Percentiles rank a stretch among this genome's conserved stretches.
Conservation (phyloP, 768 basidiomycete species). For the Favolaschia claudopus region DNA sequence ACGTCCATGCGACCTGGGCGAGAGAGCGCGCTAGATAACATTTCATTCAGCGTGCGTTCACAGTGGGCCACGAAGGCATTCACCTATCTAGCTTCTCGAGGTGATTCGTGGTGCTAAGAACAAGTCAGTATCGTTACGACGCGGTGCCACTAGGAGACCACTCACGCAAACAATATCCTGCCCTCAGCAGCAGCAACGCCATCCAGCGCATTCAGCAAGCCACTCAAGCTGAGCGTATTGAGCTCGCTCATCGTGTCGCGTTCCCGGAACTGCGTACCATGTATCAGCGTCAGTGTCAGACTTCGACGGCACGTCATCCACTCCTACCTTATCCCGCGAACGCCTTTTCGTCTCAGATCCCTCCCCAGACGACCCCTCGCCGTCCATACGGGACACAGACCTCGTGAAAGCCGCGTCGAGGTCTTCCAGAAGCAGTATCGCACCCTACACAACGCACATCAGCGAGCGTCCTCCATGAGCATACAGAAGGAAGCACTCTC, state of each 20-base stretch:
- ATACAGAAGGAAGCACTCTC: neutral
- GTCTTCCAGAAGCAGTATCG: slow-evolving; percentile 90
- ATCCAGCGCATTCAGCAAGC: slow-evolving; percentile 84
- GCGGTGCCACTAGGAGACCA: slow-evolving; percentile 24
- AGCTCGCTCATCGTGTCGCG: slow-evolving; percentile 73
- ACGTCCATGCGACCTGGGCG: slow-evolving; percentile 94
- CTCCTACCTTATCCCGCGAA: slow-evolving; percentile 20
- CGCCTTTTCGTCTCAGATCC: slow-evolving; percentile 25
- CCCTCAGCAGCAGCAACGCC: slow-evolving; percentile 90
- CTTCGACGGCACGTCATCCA: neutral
- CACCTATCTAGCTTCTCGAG: slow-evolving; percentile 90
- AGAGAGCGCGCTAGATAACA: slow-evolving; percentile 89
- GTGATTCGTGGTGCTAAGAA: slow-evolving; percentile 82
- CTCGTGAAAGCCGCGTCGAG: slow-evolving; percentile 90
- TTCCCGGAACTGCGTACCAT: slow-evolving; percentile 52
- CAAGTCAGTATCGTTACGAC: neutral
- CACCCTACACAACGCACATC: slow-evolving; percentile 38
- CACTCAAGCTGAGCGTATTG: slow-evolving; percentile 83
- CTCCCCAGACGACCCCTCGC: slow-evolving; percentile 35
- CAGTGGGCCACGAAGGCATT: too few species aligned
- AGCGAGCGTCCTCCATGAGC: neutral
- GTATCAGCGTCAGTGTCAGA: neutral
- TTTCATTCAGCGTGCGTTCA: too few species aligned
- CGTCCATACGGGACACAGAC: slow-evolving; percentile 63
- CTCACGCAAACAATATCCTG: slow-evolving; percentile 87